Percentiles rank a stretch among this genome's conserved stretches.
Evolutionary conservation across 192 early-diverging fungal species (phyloP).

Genomic region (Umbelopsis sp.): DNA sequence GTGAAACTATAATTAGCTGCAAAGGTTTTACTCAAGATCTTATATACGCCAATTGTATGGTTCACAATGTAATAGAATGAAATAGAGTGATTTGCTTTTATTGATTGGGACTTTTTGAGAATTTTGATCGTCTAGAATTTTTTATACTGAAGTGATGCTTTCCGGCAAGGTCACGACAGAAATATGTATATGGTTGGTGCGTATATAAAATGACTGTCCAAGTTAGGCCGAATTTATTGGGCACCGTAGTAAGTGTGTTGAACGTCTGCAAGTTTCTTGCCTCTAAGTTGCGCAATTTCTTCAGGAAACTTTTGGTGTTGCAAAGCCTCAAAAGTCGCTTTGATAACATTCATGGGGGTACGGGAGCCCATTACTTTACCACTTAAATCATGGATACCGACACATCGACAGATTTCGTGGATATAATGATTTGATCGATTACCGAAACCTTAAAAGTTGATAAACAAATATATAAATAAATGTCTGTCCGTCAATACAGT

Average conservation of each 20-base stretch:
- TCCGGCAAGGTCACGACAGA: too few species aligned
- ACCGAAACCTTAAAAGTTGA: conserved; percentile 71
- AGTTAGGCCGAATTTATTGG: conserved; percentile 21
- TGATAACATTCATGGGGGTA: conserved; percentile 98
- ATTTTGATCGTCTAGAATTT: too few species aligned
- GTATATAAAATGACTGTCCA: not conserved
- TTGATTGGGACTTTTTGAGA: too few species aligned
- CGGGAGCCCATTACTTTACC: conserved; percentile 90
- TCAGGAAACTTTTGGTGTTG: conserved; percentile 75
- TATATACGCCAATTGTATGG: too few species aligned
- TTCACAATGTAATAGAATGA: too few species aligned
- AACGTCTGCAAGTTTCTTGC: conserved; percentile 88
- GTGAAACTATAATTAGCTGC: too few species aligned
- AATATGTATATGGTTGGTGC: too few species aligned
- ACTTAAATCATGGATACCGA: conserved; percentile 91
- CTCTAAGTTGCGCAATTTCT: conserved; percentile 87
- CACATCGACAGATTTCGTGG: conserved; percentile 93
- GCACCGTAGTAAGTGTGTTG: conserved; percentile 88
- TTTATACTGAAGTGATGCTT: too few species aligned
- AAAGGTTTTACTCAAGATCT: too few species aligned
- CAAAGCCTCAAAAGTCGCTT: conserved; percentile 93
- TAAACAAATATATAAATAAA: conserved; percentile 13
- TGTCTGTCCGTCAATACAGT: not conserved
- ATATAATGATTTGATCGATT: conserved; percentile 90
- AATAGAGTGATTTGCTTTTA: too few species aligned